Conservation (phyloP, 2,329 filamentous ascomycete genomes). For the Mycosphaerella arachidis region DNA sequence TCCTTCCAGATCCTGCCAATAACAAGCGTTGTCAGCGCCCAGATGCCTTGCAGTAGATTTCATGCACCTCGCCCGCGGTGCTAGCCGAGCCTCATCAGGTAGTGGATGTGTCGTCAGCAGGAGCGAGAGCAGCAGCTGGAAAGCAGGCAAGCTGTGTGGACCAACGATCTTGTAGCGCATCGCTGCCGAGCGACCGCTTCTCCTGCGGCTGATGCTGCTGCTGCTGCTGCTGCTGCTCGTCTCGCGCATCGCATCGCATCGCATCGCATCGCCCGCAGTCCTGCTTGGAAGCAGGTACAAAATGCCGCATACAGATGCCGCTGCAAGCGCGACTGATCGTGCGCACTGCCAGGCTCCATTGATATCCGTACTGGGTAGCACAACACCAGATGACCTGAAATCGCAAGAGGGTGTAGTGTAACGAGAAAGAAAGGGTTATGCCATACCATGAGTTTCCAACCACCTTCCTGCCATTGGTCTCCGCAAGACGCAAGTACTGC, state of each 20-base stretch:
- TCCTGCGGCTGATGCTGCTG: background rate
- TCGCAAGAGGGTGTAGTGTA: background rate
- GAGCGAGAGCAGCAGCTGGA: background rate
- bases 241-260: background rate
- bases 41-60: background rate
- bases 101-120: background rate
- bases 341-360: background rate
- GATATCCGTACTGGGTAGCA: background rate
- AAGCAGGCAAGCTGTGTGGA: background rate
- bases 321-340: slow-evolving; percentile 1
- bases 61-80: background rate
- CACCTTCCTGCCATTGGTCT: slow-evolving; percentile 81
- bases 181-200: background rate
- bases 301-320: slow-evolving; percentile 1
- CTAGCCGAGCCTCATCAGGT: background rate
- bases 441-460: slow-evolving; percentile 91
- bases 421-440: slow-evolving; percentile 23
- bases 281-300: slow-evolving; percentile 10
- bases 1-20: slow-evolving; percentile 92
- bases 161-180: background rate
- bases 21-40: background rate
- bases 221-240: background rate
- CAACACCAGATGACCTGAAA: background rate
- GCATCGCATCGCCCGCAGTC: background rate
- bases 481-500: slow-evolving; percentile 86